Evolutionary conservation across 2,329 filamentous ascomycete genomes (phyloP).

Genomic region (Neofusicoccum parvum): DNA sequence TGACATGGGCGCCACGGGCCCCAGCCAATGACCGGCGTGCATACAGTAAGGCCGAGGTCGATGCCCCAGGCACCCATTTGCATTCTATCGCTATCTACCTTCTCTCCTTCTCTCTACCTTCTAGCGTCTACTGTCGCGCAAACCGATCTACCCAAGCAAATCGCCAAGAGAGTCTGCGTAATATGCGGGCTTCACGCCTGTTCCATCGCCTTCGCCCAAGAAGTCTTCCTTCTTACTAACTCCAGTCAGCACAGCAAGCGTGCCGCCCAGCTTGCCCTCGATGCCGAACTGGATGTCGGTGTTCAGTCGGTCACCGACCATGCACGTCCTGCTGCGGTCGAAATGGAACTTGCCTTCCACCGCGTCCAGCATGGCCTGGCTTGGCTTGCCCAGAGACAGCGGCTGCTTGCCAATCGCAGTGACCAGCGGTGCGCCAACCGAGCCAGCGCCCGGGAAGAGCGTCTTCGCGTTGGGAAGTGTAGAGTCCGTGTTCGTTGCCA

Average conservation of each 20-base stretch:
- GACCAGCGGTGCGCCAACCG: conserved; percentile 74
- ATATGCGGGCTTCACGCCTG: conserved; percentile 71
- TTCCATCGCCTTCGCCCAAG: conserved; percentile 66
- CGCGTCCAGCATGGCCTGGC: conserved; percentile 99
- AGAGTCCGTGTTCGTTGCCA: conserved; percentile 92
- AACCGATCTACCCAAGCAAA: conserved; percentile 49
- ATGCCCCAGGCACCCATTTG: conserved; percentile 1
- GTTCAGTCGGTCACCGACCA: conserved; percentile 92
- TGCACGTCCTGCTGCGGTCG: conserved; percentile 81
- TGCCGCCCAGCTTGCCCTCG: conserved; percentile 87
- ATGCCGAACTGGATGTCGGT: conserved; percentile 97
- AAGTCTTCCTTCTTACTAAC: conserved; percentile 85
- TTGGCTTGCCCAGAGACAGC: conserved; percentile 85
- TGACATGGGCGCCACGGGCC: neutral
- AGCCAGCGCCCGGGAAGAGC: conserved; percentile 90
- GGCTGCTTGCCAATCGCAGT: conserved; percentile 67
- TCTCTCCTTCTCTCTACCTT: neutral
- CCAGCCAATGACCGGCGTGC: neutral
- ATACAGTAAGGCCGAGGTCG: neutral
- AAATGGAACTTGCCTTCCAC: conserved; percentile 95
- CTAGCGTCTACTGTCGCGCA: neutral
- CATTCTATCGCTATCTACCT: neutral
- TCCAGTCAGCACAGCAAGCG: conserved; percentile 86
- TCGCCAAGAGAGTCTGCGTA: conserved; percentile 87
- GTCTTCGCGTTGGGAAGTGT: conserved; percentile 80